Conservation (phyloP, 202 grass and related monocot genomes). For the Carex arenaria region DNA sequence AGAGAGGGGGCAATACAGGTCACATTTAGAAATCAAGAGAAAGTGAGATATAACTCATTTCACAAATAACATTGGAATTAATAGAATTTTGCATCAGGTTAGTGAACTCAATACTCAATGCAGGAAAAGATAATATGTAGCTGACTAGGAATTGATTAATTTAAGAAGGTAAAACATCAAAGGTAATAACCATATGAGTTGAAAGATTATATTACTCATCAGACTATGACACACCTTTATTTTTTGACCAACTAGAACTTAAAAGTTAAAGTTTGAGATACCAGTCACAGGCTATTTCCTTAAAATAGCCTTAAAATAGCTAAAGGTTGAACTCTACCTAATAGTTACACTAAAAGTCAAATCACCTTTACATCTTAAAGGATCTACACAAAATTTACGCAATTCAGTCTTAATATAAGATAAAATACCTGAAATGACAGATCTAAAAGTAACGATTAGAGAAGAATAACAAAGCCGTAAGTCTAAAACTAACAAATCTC, state of each 20-base stretch:
- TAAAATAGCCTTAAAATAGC: not conserved
- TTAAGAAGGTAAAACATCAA: not conserved
- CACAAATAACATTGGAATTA: not conserved
- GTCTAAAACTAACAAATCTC: not conserved
- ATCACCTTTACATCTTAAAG: no score
- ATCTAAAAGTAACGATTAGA: no score
- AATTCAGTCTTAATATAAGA: no score
- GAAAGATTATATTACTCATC: not conserved
- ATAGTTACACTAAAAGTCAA: no score
- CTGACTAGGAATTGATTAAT: not conserved
- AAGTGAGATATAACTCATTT: not conserved
- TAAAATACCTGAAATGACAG: no score
- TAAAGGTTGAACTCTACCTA: not conserved
- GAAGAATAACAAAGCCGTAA: not conserved
- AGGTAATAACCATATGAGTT: not conserved
- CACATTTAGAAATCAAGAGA: not conserved
- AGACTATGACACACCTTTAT: not conserved
- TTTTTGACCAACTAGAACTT: not conserved
- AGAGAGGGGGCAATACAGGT: not conserved
- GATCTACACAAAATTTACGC: no score
- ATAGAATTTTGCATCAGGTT: no score
- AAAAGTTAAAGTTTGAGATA: not conserved
- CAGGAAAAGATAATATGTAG: not conserved
- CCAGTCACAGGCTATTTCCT: not conserved
- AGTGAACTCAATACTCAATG: no score